A percentile compares a stretch with the other conserved stretches of the same genome.
Evolutionary conservation across 306 rosid genomes (phyloP).

Genomic region (Lithocarpus polystachyus): DNA sequence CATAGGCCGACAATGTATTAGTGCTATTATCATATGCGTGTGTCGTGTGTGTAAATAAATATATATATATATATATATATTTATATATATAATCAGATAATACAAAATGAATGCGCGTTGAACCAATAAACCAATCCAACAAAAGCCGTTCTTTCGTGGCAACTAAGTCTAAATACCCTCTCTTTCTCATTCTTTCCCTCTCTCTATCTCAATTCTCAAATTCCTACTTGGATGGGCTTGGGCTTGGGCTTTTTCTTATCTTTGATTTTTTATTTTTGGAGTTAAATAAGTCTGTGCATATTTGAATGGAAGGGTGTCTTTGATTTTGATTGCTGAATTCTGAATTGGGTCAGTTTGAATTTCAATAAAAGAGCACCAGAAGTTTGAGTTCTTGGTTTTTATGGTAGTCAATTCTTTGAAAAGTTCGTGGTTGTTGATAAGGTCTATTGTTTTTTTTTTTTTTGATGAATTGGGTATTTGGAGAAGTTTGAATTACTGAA

Average conservation of each 20-base stretch:
- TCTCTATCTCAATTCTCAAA: conserved; percentile 24
- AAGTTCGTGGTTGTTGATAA: not conserved
- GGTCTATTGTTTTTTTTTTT: not conserved
- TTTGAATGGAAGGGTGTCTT: conserved; percentile 20
- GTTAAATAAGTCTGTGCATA: not conserved
- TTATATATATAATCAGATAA: not conserved
- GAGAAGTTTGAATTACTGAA: conserved; percentile 18
- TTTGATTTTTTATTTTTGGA: not conserved
- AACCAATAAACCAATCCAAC: conserved; percentile 32
- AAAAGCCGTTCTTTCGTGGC: conserved; percentile 28
- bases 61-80: too few relatives aligned
- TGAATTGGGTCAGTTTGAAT: conserved; percentile 26
- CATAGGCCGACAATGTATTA: conserved; percentile 54
- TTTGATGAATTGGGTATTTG: conserved; percentile 24
- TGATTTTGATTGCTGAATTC: conserved; percentile 29
- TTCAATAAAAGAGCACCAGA: conserved; percentile 8
- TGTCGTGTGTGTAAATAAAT: not conserved
- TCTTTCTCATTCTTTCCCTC: conserved; percentile 1
- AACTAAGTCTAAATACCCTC: conserved; percentile 21
- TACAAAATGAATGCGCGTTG: conserved; percentile 67
- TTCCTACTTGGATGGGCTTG: conserved; percentile 18
- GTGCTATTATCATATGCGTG: conserved; percentile 4
- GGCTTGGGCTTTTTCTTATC: conserved; percentile 3
- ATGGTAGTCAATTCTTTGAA: not conserved
- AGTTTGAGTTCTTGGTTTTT: conserved; percentile 11